Evolutionary conservation across 2,329 filamentous ascomycete genomes (phyloP).

Genomic region (Beauveria sp.): DNA sequence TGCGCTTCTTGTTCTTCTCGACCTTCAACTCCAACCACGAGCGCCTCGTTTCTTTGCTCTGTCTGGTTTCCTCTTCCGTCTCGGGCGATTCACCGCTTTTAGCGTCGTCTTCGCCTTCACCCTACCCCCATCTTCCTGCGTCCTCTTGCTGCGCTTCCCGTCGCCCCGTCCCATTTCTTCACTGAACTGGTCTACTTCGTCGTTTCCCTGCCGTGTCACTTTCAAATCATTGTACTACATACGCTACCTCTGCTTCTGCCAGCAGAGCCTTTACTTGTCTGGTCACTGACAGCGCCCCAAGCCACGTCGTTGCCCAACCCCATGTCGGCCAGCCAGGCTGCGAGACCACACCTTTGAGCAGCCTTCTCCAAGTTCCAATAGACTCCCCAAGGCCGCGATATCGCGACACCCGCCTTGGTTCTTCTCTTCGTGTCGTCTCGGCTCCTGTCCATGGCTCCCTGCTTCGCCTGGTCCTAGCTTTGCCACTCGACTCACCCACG

Average conservation of each 20-base stretch:
- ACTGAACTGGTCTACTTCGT: not conserved
- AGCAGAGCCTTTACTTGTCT: conserved; percentile 1
- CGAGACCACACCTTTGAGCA: not conserved
- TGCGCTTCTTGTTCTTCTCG: conserved; percentile 1
- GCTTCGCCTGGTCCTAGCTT: conserved; percentile 10
- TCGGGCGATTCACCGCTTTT: conserved; percentile 2
- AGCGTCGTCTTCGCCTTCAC: not conserved
- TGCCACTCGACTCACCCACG: conserved; percentile 10
- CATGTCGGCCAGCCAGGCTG: conserved; percentile 7
- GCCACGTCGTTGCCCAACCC: conserved; percentile 9
- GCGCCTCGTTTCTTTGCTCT: conserved; percentile 3
- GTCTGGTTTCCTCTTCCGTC: not conserved
- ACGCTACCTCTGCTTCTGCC: not conserved
- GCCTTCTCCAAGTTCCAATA: not conserved
- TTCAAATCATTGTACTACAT: conserved; percentile 6
- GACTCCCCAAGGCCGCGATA: conserved; percentile 6
- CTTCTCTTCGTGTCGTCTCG: conserved; percentile 6
- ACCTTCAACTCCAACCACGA: conserved; percentile 4
- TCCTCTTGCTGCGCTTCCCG: conserved; percentile 6
- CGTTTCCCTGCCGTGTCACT: conserved; percentile 7
- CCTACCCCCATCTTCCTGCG: not conserved
- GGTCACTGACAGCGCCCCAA: conserved; percentile 3
- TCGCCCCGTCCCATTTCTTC: not conserved
- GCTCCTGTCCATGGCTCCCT: conserved; percentile 11
- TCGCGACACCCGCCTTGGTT: conserved; percentile 5